These are phyloP conservation scores for Flaveria robusta DNA, from an alignment of 129 eudicot species.

Conservation along the genomic window DNA sequence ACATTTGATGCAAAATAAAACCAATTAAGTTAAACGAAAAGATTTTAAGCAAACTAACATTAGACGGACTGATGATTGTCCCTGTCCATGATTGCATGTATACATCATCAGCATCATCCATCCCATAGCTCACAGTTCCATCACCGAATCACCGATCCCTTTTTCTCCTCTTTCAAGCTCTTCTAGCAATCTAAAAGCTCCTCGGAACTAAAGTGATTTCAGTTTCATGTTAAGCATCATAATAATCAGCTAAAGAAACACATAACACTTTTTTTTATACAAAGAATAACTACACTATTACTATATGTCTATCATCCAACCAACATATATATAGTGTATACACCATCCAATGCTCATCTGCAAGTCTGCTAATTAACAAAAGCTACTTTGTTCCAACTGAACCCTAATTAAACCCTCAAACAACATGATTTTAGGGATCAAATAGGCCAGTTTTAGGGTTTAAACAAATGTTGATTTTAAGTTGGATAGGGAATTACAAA, in stretches of 20 bases:
- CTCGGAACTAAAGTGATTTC: constrained; percentile 62
- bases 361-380: not conserved
- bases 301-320: not conserved
- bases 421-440: not conserved
- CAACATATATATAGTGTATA: not conserved
- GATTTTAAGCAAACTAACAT: constrained; percentile 47
- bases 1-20: not conserved
- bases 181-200: constrained; percentile 80
- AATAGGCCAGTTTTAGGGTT: not conserved
- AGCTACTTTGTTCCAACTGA: not conserved
- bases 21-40: not conserved
- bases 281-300: not conserved
- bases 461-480: not conserved
- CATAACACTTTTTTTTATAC: not conserved
- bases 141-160: constrained; percentile 88
- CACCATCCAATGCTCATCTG: not conserved
- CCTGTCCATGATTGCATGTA: constrained; percentile 93
- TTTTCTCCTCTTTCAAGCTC: constrained; percentile 93
- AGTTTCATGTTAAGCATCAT: constrained; percentile 11
- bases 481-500: too few species aligned
- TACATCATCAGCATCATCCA: constrained; percentile 88
- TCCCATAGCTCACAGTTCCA: constrained; percentile 92
- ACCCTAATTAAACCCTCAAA: not conserved
- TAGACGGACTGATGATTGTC: constrained; percentile 79
- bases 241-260: constrained; percentile 4